These are phyloP conservation scores for Pelargonium australe DNA, from an alignment of 441 rosid genomes.

Conservation along the genomic window DNA sequence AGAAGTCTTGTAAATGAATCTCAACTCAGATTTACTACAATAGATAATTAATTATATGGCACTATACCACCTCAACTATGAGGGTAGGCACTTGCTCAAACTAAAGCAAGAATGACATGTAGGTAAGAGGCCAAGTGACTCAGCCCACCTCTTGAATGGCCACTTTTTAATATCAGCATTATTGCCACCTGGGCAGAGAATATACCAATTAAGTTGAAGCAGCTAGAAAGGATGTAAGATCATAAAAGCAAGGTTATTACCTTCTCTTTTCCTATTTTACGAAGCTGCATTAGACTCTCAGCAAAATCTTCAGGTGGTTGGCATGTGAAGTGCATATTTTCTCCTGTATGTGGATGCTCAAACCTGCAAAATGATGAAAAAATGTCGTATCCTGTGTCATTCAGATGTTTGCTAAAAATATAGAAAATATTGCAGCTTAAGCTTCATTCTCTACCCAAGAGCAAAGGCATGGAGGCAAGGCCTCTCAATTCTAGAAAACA, in stretches of 20 bases:
- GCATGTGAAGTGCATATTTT: constrained; percentile 55
- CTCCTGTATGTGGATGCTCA: constrained; percentile 60
- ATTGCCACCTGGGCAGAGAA: too few relatives aligned
- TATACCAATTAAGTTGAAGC: too few relatives aligned
- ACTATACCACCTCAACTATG: too few relatives aligned
- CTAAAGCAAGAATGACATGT: too few relatives aligned
- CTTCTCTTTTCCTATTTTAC: constrained; percentile 46
- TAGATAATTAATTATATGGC: too few relatives aligned
- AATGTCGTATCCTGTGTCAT: neutral
- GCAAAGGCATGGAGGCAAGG: constrained; percentile 89
- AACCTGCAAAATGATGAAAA: constrained; percentile 40
- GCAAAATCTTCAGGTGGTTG: constrained; percentile 78
- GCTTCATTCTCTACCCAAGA: constrained; percentile 62
- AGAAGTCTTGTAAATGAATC: too few relatives aligned
- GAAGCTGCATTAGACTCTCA: constrained; percentile 45
- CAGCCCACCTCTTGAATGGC: too few relatives aligned
- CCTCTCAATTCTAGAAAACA: constrained; percentile 64
- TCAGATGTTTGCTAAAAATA: constrained; percentile 9
- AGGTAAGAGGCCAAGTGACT: too few relatives aligned
- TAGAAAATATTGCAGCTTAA: neutral
- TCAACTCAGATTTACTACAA: too few relatives aligned
- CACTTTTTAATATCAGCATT: too few relatives aligned
- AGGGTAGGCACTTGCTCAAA: too few relatives aligned
- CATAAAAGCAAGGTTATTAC: constrained; percentile 9
- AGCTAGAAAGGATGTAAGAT: too few relatives aligned